These are phyloP conservation scores for Tuber microsphaerosporum DNA, from an alignment of 495 filamentous ascomycete species.

Conservation along the genomic window DNA sequence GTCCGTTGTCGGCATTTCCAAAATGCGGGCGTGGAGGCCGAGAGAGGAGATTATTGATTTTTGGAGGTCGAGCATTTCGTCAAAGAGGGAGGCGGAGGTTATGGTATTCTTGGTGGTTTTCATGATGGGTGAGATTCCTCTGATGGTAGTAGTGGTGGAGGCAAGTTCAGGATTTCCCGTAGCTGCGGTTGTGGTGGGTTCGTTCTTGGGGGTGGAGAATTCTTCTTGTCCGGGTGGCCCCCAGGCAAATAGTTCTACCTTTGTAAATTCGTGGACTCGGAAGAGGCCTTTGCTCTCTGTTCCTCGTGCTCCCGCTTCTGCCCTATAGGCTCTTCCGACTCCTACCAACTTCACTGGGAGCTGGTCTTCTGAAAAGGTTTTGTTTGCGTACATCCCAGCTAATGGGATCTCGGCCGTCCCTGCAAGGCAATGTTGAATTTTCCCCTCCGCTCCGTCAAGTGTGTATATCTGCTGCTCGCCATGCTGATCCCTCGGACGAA, in stretches of 20 bases:
- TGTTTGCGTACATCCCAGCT: conserved; percentile 78
- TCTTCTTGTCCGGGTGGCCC: conserved; percentile 46
- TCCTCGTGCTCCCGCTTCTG: conserved; percentile 84
- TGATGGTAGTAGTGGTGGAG: not conserved
- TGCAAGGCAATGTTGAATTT: conserved; percentile 51
- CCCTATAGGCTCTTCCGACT: conserved; percentile 80
- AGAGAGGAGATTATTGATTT: conserved; percentile 69
- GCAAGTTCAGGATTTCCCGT: not conserved
- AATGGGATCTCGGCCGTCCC: conserved; percentile 93
- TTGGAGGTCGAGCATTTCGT: conserved; percentile 78
- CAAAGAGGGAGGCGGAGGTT: conserved; percentile 56
- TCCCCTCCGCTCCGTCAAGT: conserved; percentile 41
- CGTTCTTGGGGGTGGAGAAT: conserved; percentile 15
- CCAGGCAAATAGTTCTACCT: conserved; percentile 96
- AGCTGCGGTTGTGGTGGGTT: not conserved
- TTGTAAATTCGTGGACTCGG: conserved; percentile 98
- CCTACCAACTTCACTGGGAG: conserved; percentile 75
- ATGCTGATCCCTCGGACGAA: conserved; percentile 82
- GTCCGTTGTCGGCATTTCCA: conserved; percentile 86
- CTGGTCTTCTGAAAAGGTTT: conserved; percentile 53
- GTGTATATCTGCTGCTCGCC: conserved; percentile 86
- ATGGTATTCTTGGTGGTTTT: not conserved
- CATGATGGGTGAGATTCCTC: not conserved
- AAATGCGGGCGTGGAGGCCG: conserved; percentile 73
- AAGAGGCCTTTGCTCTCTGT: conserved; percentile 90